These are phyloP conservation scores for Pichia cabralensis DNA, from an alignment of 805 yeast genomes.

Conservation along the genomic window DNA sequence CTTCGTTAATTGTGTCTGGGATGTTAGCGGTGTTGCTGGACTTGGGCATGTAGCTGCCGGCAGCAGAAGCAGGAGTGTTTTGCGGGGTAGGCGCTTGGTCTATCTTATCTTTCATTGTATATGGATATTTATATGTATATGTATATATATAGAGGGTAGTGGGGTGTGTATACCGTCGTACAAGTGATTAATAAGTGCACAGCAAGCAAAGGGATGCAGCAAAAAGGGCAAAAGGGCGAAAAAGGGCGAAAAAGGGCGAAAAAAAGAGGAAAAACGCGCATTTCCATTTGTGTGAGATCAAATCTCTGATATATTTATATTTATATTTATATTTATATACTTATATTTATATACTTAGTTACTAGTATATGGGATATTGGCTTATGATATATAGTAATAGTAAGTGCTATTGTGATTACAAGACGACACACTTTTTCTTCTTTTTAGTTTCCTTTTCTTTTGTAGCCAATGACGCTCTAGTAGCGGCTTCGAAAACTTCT, in stretches of 20 bases:
- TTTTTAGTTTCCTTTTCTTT: slow-evolving; percentile 46
- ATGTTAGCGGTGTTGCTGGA: slow-evolving; percentile 48
- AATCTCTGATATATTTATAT: no score
- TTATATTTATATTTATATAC: no score
- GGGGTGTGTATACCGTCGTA: no score
- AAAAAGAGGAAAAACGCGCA: not conserved
- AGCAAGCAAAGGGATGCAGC: no score
- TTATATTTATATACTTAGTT: no score
- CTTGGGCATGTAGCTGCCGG: slow-evolving; percentile 50
- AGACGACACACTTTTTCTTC: slow-evolving; percentile 69
- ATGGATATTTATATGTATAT: no score
- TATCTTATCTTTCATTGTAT: not conserved
- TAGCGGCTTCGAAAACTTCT: slow-evolving; percentile 88
- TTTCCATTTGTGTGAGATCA: not conserved
- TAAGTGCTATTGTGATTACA: no score
- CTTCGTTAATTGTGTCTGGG: slow-evolving; percentile 68
- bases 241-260: no score
- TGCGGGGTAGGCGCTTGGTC: slow-evolving; percentile 91
- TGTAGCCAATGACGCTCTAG: slow-evolving; percentile 76
- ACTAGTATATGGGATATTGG: no score
- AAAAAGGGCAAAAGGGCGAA: not conserved
- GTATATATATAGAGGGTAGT: no score
- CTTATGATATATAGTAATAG: no score
- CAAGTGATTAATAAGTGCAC: no score
- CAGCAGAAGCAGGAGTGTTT: slow-evolving; percentile 88